Evolutionary conservation across 2,329 filamentous ascomycete genomes (phyloP).

Genomic region (Capronia americana): DNA sequence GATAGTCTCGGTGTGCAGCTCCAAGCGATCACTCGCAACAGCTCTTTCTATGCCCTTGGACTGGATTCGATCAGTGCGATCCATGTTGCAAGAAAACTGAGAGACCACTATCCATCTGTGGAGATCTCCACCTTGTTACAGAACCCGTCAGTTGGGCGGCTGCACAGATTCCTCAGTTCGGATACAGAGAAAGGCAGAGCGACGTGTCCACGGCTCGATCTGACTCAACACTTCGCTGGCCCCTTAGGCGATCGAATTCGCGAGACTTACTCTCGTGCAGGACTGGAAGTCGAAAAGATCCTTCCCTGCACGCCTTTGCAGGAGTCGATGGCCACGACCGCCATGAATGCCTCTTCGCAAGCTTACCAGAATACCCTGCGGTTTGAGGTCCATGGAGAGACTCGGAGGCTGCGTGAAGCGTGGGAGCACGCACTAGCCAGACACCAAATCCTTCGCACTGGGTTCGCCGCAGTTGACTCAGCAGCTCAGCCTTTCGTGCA

Average conservation of each 20-base stretch:
- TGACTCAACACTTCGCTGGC: neutral
- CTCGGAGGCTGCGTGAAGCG: constrained; percentile 59
- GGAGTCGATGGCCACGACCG: constrained; percentile 79
- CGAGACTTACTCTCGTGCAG: constrained; percentile 31
- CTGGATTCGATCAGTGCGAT: constrained; percentile 86
- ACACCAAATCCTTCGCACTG: constrained; percentile 79
- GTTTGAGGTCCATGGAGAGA: constrained; percentile 63
- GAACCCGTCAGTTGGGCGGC: constrained; percentile 68
- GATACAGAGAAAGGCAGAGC: neutral
- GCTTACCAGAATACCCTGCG: constrained; percentile 77
- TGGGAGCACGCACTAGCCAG: constrained; percentile 70
- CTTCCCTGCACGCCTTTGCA: constrained; percentile 87
- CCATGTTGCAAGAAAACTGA: constrained; percentile 65
- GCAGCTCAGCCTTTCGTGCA: constrained; percentile 71
- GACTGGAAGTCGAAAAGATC: constrained; percentile 59
- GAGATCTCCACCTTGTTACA: constrained; percentile 74
- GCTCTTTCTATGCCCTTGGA: constrained; percentile 78
- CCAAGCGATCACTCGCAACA: constrained; percentile 64
- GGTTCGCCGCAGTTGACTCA: constrained; percentile 71
- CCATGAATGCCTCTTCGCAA: constrained; percentile 49
- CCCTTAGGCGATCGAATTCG: constrained; percentile 13
- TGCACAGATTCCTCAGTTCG: constrained; percentile 51
- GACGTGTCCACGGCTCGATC: neutral
- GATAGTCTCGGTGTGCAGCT: constrained; percentile 55
- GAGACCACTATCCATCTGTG: constrained; percentile 56